Base-by-base conservation (phyloP, 148 eudicot genomes). In the Persicaria maculosa region DNA sequence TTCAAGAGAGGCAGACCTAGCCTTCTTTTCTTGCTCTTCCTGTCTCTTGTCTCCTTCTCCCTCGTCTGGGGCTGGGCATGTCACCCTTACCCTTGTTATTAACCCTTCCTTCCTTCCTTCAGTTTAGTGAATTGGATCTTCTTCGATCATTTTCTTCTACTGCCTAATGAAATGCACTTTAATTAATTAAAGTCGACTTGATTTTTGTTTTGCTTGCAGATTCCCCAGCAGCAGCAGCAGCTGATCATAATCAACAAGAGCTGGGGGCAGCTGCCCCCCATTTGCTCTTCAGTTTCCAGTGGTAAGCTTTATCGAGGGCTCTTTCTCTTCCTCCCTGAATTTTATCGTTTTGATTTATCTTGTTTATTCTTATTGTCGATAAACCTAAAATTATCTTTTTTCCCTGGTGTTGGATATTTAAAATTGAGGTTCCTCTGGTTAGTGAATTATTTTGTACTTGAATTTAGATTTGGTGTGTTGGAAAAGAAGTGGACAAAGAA, bases 201-300 rank as follows among this genome's bases (percentile, higher is more conserved):
- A 9, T 16, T 58, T 16, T 3, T 8, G 14, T 8, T 2, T 20
- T 20, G 65, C 65, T 79, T 78, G 53, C 84, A 89, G 94, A 83
- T 86, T 80, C 91, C 71, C 81, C 80, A 71, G 85, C 82, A 68
- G 79, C 44, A n/a, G n/a, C n/a, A n/a, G n/a, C n/a, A n/a, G n/a
- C n/a, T n/a, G n/a, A n/a, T 54, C 86, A 83, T 44, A 77, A 83
- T 82, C 85, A 72, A 44, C 11, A 6, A 11, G 76, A 74, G 15
- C 17, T 8, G 17, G 45, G 6, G 14, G 10, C 64, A 5, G 74
- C 84, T 76, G 78, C 72, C 67, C 77, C 87, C 67, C 78, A n/a
- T 80, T 68, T 90, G 96, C 71, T 88, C 90, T 71, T 87, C 91
- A 9, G 84, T 92, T 52, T 74, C 89, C 68, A 85, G 86, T 73